Percentiles rank a stretch among this genome's conserved stretches.
These are phyloP conservation scores for Leptodermis oblonga DNA, from an alignment of 257 asterid species.

Conservation along the genomic window DNA sequence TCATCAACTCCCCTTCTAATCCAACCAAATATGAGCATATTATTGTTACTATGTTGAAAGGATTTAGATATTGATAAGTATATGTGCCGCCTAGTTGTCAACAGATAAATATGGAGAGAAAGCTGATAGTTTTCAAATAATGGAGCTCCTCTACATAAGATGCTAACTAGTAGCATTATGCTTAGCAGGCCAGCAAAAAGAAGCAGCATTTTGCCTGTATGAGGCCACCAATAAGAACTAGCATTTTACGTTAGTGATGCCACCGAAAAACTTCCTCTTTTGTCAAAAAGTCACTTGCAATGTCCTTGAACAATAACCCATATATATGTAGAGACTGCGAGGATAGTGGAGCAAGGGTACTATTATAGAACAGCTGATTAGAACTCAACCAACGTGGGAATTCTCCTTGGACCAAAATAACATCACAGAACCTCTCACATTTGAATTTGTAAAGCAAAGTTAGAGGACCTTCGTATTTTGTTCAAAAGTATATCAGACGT, in stretches of 20 bases:
- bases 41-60: constrained; percentile 33
- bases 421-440: constrained; percentile 32
- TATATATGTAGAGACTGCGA: constrained; percentile 31
- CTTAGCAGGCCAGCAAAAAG: constrained; percentile 12
- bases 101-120: constrained; percentile 34
- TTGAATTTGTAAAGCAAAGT: constrained; percentile 39
- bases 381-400: constrained; percentile 32
- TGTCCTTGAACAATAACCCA: constrained; percentile 38
- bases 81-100: constrained; percentile 33
- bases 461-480: constrained; percentile 41
- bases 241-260: constrained; percentile 16
- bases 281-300: constrained; percentile 34
- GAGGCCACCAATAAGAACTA: constrained; percentile 16
- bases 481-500: constrained; percentile 45
- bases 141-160: constrained; percentile 46
- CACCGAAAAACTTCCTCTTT: constrained; percentile 42
- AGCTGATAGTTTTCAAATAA: constrained; percentile 34
- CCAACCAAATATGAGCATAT: constrained; percentile 30
- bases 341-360: constrained; percentile 35
- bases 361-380: constrained; percentile 30
- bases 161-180: constrained; percentile 29
- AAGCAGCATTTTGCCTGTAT: constrained; percentile 3
- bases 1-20: constrained; percentile 47
- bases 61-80: constrained; percentile 26
- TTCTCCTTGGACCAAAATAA: constrained; percentile 45